Base-by-base conservation (phyloP, 2,329 filamentous ascomycete species). In the Talaromyces sp. region DNA sequence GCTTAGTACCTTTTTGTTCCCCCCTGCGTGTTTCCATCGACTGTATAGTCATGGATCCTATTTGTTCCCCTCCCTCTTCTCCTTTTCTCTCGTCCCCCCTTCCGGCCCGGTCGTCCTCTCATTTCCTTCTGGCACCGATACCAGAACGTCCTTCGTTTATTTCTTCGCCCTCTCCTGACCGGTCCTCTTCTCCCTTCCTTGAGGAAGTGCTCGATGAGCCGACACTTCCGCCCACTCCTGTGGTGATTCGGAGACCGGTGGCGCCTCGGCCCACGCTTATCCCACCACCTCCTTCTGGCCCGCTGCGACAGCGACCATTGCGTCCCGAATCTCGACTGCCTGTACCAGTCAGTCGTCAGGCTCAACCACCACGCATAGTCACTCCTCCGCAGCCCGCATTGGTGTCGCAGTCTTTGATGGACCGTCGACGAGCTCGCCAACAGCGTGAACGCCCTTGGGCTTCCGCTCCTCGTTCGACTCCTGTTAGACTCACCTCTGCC, bases 371-470 rank as follows among this genome's bases (percentile, higher is more conserved):
- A 29, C 49, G 27, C 27, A 36, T 27, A 1, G 49, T 58, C 61
- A 17, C 60, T n/a, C 17, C 13, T 6, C 36, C 61, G 25, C 51
- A 45, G 36, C 38, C 53, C n/a, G 22, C 40, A 38, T 11, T 47
- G 31, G 47, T 29, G 29, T 43, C 60, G 19, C 60, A 62, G 29
- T 25, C 47, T 29, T 22, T 58, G 34, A 36, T 56, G 15, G 61
- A 58, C 31, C 61, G 53, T 22, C 49, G 51, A 47, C 53, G 36
- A 49, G 62, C 53, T 58, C 62, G 62, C 17, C 53, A 59, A 51
- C 31, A 58, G 27, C 62, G 62, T 29, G 53, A 58, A 38, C 53
- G 62, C 56, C 62, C 62, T 59, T 64, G 62, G 62, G 49, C 27
- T 53, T 53, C 49, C 49, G 49, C 49, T 53, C 17, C 49, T 38